Evolutionary conservation across 179 eudicot species (phyloP), one percentile per base, ranked within the genome.

Genomic region (Beta corolliflora): DNA sequence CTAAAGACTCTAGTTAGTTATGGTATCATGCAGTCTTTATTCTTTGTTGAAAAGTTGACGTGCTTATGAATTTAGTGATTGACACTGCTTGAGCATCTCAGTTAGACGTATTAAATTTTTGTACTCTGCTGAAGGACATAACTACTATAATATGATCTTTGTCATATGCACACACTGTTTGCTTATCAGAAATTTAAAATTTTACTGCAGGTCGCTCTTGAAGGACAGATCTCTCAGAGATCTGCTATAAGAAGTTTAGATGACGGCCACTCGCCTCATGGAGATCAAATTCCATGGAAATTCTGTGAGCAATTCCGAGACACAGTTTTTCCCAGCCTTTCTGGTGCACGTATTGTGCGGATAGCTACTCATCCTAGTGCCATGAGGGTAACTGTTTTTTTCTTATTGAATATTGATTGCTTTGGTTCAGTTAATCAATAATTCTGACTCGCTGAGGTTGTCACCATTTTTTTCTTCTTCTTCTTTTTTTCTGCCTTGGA

Each of bases 281-380:
- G 99, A 56, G 99, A 96, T 83, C 99, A 94, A 85, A 96, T 96
- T 85, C 98, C 99, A 7, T 96, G 99, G 98, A 96, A 96, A 81
- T 92, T 92, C 82, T 90, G 96, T 71, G 91, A 94, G 77, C 93
- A 96, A 84, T 96, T 91, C 83, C 82, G 77, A 46, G 93, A 92
- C 76, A 86, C 92, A 36, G 89, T 77, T 69, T 96, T 96, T 61
- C 98, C 98, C 44, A 89, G 89, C 78, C 96, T 92, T 77, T 94
- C 99, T 56, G 99, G 99, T 76, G 98, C 92, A 58, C 97, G 99
- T 61, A 88, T 96, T 85, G 99, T 96, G 58, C 91, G 99, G 77
- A 94, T 96, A 70, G 99, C 99, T 54, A 91, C 97, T 55, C 98
- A 94, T 87, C 99, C 99, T 55, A 86, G 89, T 91, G 98, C 96